These are phyloP conservation scores for Pistacia integerrima DNA, from an alignment of 345 rosid genomes.

Conservation along the genomic window DNA sequence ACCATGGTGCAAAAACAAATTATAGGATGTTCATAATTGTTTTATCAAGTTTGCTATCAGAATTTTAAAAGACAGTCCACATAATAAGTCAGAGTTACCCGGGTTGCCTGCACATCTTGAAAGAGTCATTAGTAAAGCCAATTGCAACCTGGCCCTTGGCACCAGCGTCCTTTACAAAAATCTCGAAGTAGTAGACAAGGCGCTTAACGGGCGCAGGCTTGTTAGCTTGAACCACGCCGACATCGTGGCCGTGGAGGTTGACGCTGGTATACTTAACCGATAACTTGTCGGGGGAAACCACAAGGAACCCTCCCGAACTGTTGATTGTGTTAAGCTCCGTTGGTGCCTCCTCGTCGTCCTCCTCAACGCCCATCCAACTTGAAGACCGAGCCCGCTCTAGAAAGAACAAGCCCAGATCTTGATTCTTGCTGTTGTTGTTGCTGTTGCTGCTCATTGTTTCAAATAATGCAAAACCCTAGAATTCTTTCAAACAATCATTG, in stretches of 20 bases:
- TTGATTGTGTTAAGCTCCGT: conserved; percentile 87
- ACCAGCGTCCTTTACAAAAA: conserved; percentile 75
- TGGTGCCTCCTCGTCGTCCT: conserved; percentile 62
- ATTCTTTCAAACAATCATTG: neutral
- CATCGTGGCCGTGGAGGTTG: conserved; percentile 77
- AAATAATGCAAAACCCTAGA: conserved; percentile 1
- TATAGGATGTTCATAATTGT: too few relatives aligned
- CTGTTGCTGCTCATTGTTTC: conserved; percentile 17
- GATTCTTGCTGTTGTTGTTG: conserved; percentile 20
- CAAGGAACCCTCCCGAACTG: conserved; percentile 81
- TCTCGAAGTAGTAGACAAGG: conserved; percentile 88
- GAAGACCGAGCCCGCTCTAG: conserved; percentile 46
- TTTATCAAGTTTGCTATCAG: too few relatives aligned
- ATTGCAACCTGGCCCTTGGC: conserved; percentile 74
- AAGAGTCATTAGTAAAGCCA: conserved; percentile 76
- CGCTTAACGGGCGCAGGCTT: conserved; percentile 78
- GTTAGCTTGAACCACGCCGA: conserved; percentile 86
- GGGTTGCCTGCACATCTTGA: conserved; percentile 92
- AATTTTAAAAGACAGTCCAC: too few relatives aligned
- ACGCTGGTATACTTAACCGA: conserved; percentile 68
- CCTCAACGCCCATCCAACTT: conserved; percentile 18
- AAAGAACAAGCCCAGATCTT: conserved; percentile 59
- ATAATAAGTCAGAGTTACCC: conserved; percentile 45
- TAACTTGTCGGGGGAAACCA: conserved; percentile 80
- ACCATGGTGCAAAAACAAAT: too few relatives aligned